A percentile compares a stretch with the other conserved stretches of the same genome.
phyloP scores from a whole-genome alignment of 2,329 filamentous ascomycete genomes.

The Botrytis deweyae region DNA sequence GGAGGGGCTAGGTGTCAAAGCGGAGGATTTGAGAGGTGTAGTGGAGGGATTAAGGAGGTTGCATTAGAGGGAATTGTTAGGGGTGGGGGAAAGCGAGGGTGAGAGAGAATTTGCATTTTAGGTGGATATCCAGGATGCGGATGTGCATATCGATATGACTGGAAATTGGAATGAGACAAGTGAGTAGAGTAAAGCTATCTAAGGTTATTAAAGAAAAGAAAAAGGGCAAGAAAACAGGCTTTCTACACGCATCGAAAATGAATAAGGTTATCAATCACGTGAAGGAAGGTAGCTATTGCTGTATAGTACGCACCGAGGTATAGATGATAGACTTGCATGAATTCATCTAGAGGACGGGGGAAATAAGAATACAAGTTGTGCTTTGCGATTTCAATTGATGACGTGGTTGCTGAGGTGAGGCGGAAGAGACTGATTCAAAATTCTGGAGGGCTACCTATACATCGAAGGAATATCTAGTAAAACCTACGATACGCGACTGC shows the following conservation, averaged over 20 bases:
- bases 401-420: background rate
- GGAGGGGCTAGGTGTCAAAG: conserved; percentile 56
- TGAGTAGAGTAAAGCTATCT: background rate
- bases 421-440: background rate
- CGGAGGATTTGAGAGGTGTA: conserved; percentile 61
- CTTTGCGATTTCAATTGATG: background rate
- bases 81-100: background rate
- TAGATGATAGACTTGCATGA: background rate
- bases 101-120: too few relatives aligned
- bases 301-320: background rate
- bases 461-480: background rate
- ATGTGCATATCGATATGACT: background rate
- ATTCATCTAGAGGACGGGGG: background rate
- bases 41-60: conserved; percentile 63
- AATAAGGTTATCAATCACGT: background rate
- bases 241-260: background rate
- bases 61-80: conserved; percentile 46
- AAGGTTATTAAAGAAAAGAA: background rate
- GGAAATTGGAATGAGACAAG: background rate
- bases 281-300: background rate
- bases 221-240: background rate
- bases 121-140: background rate
- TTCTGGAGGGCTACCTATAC: background rate
- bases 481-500: background rate
- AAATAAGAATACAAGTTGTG: background rate